Evolutionary conservation across 306 rosid genomes (phyloP), one percentile per base, ranked within the genome.

Genomic region (Potentilla sterilis): DNA sequence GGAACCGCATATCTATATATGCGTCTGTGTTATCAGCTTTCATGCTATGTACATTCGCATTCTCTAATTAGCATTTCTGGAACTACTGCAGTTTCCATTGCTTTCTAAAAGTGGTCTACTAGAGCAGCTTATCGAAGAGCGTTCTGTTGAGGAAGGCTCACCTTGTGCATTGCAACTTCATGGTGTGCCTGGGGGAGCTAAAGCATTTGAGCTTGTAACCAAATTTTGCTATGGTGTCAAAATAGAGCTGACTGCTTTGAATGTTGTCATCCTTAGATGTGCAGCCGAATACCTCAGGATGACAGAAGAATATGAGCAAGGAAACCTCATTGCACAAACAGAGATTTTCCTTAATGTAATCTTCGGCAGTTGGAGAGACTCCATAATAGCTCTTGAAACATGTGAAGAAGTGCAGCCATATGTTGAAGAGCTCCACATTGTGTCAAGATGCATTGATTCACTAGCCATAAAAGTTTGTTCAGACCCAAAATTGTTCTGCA

Each of bases 121-220:
- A 19, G 92, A 93, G 78, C 86, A 80, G 84, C 88, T 88, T 51
- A 80, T 89, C 35, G 93, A 86, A 38, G 90, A 84, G 81, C 47
- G 54, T 15, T 71, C 86, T 58, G 55, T 10, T 0, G 90, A 87
- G 74, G 98, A 86, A 54, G 93, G 77, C 75, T 67, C 90, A 24
- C 67, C 32, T 22, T 82, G 81, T 75, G 51, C 74, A 35, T 48
- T 93, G 77, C 86, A 89, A 66, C 96, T 93, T 22, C 81, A 85
- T 72, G 97, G 90, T n/a, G 47, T 91, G 22, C 97, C 98, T 7
- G 98, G 98, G 46, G 96, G 93, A 52, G 93, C 90, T 40, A 88
- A 87, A 80, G 84, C 93, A 34, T 93, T 91, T 9, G 89, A 88
- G 79, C 86, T 93, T 40, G 69, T 91, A 44, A 76, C 92, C 34